phyloP scores from a whole-genome alignment of 306 rosid genomes.

The Cucumis hystrix region DNA sequence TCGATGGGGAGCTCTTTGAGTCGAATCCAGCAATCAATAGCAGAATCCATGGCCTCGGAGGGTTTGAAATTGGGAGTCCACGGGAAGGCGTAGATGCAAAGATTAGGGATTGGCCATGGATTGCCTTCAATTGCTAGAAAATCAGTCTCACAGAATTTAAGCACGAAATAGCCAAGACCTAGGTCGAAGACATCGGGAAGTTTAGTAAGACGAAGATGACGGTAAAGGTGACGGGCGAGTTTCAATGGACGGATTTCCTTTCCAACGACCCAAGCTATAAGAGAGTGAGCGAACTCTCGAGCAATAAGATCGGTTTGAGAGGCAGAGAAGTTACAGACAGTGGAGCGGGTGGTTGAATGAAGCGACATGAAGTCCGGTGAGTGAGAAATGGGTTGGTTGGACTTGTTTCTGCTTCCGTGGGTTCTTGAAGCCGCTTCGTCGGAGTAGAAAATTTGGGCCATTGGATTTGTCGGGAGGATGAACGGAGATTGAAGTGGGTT shows the following conservation, averaged over 20 bases:
- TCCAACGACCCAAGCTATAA: neutral
- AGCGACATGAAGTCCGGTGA: neutral
- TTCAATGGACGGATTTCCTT: neutral
- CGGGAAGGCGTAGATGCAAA: neutral
- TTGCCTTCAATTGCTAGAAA: neutral
- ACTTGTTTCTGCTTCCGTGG: neutral
- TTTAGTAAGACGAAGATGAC: neutral
- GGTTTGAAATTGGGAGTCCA: constrained; percentile 2
- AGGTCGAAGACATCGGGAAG: neutral
- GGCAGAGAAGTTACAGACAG: neutral
- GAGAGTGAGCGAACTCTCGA: neutral
- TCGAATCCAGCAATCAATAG: neutral
- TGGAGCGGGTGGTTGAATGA: neutral
- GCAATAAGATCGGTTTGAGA: neutral
- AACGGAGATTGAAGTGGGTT: too few species aligned
- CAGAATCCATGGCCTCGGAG: neutral
- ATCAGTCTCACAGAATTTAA: neutral
- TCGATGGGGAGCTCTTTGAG: neutral
- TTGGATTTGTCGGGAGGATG: too few species aligned
- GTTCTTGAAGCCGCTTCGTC: neutral
- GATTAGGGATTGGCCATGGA: constrained; percentile 4
- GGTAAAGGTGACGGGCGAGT: neutral
- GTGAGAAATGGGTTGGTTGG: neutral
- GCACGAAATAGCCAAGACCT: neutral
- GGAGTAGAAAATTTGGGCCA: neutral